Conservation (phyloP, 2,329 filamentous ascomycete genomes). For the Clonostachys rosea region DNA sequence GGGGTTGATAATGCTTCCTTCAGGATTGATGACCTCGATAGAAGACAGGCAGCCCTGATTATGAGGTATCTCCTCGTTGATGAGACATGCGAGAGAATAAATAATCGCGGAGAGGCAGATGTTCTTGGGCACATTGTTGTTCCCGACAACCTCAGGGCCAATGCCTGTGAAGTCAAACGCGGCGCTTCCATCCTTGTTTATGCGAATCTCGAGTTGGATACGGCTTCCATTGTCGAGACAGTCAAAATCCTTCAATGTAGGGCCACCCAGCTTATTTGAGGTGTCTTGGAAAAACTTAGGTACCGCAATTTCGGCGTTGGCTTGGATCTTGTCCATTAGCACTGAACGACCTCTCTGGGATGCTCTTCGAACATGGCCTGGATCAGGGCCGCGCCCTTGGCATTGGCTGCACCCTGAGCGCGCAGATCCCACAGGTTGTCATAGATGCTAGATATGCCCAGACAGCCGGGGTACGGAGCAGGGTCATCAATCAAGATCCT, state of each 20-base stretch:
- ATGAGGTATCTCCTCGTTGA: slow-evolving; percentile 27
- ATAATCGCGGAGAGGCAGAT: slow-evolving; percentile 31
- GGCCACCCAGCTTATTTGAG: slow-evolving; percentile 31
- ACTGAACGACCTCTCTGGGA: slow-evolving; percentile 20
- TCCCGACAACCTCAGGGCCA: slow-evolving; percentile 23
- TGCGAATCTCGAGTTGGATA: slow-evolving; percentile 21
- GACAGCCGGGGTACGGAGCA: slow-evolving; percentile 26
- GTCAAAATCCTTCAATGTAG: slow-evolving; percentile 18
- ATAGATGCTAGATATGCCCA: slow-evolving; percentile 22
- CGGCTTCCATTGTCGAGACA: slow-evolving; percentile 27
- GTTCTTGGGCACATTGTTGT: slow-evolving; percentile 26
- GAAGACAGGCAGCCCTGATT: slow-evolving; percentile 30
- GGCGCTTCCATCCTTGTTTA: slow-evolving; percentile 19
- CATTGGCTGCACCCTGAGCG: slow-evolving; percentile 35
- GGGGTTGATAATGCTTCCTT: slow-evolving; percentile 23
- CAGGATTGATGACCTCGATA: slow-evolving; percentile 21
- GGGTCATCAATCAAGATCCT: slow-evolving; percentile 13
- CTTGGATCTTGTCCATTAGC: slow-evolving; percentile 29
- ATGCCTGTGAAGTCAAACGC: slow-evolving; percentile 29
- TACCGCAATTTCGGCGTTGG: slow-evolving; percentile 25
- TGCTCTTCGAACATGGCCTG: slow-evolving; percentile 23
- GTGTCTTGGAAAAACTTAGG: slow-evolving; percentile 24
- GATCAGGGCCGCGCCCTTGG: slow-evolving; percentile 26
- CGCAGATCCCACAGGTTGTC: slow-evolving; percentile 39
- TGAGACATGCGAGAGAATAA: slow-evolving; percentile 26